These are phyloP conservation scores for Hypoxylon cercidicola DNA, from an alignment of 495 filamentous ascomycete genomes.

Conservation along the genomic window DNA sequence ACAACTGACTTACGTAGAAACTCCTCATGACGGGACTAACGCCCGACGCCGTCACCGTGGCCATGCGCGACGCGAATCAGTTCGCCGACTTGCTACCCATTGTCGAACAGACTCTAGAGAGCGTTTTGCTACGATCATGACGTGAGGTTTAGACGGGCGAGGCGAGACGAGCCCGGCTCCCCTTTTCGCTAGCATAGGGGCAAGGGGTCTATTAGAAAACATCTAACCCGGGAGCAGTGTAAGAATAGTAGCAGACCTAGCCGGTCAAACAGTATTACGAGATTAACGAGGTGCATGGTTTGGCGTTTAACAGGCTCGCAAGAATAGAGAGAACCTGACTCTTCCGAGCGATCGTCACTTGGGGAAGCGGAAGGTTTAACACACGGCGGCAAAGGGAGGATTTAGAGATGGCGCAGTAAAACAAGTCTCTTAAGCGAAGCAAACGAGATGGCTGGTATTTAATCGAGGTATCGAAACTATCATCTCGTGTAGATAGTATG, in stretches of 20 bases:
- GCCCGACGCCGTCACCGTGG: slow-evolving; percentile 76
- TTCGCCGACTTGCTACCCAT: slow-evolving; percentile 77
- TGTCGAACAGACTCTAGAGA: slow-evolving; percentile 66
- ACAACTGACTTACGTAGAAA: no score
- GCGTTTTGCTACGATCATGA: slow-evolving; percentile 49
- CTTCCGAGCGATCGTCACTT: slow-evolving; percentile 5
- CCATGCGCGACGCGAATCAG: slow-evolving; percentile 85
- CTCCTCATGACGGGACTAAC: slow-evolving; percentile 69
- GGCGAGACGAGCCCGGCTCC: neutral
- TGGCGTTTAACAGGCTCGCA: slow-evolving; percentile 22
- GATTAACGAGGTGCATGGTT: slow-evolving; percentile 26
- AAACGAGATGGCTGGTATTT: slow-evolving; percentile 4
- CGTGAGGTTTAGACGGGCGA: slow-evolving; percentile 9
- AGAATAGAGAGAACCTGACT: neutral
- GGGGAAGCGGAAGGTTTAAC: no score
- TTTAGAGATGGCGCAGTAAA: neutral
- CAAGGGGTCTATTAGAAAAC: no score
- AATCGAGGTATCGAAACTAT: slow-evolving; percentile 7
- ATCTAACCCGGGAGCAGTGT: slow-evolving; percentile 1
- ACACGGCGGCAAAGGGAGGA: no score
- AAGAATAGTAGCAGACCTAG: slow-evolving; percentile 4
- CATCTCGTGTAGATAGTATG: slow-evolving; percentile 15
- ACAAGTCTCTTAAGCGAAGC: slow-evolving; percentile 9
- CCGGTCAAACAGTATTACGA: slow-evolving; percentile 9
- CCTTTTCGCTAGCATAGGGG: neutral